Conservation (phyloP, 495 filamentous ascomycete genomes). For the Symbiotaphrina buchneri region DNA sequence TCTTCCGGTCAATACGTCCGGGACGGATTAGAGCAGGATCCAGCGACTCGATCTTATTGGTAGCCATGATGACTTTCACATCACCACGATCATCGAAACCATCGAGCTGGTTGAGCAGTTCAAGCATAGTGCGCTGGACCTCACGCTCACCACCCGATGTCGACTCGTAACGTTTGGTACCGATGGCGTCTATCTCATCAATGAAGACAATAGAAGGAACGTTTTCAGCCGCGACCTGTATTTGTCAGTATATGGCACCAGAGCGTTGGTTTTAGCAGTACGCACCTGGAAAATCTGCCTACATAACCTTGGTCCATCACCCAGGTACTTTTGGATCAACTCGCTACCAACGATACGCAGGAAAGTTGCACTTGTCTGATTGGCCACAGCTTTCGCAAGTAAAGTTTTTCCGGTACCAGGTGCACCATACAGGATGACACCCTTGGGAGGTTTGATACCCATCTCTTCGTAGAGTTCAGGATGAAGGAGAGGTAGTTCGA, state of each 20-base stretch:
- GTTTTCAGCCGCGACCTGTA: slow-evolving; percentile 74
- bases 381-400: slow-evolving; percentile 92
- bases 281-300: slow-evolving; percentile 83
- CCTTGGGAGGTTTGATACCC: slow-evolving; percentile 99
- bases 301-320: slow-evolving; percentile 84
- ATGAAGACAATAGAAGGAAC: slow-evolving; percentile 97
- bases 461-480: slow-evolving; percentile 99
- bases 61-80: slow-evolving; percentile 99
- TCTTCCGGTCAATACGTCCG: slow-evolving; percentile 97
- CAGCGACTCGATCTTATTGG: slow-evolving; percentile 97
- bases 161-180: slow-evolving; percentile 96
- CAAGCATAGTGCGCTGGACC: slow-evolving; percentile 96
- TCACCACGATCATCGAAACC: slow-evolving; percentile 98
- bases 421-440: slow-evolving; percentile 95
- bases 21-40: slow-evolving; percentile 93
- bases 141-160: slow-evolving; percentile 94
- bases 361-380: slow-evolving; percentile 97
- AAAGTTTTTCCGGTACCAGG: slow-evolving; percentile 96
- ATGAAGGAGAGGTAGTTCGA: slow-evolving; percentile 87
- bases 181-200: slow-evolving; percentile 97
- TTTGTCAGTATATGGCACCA: slow-evolving; percentile 7
- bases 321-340: slow-evolving; percentile 96
- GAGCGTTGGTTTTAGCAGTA: neutral
- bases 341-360: slow-evolving; percentile 94
- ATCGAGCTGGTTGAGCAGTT: slow-evolving; percentile 94